Percentiles rank a stretch among this genome's conserved stretches.
Conservation (phyloP, 1,284 basidiomycete genomes). For the Rhodotorula sp. region DNA sequence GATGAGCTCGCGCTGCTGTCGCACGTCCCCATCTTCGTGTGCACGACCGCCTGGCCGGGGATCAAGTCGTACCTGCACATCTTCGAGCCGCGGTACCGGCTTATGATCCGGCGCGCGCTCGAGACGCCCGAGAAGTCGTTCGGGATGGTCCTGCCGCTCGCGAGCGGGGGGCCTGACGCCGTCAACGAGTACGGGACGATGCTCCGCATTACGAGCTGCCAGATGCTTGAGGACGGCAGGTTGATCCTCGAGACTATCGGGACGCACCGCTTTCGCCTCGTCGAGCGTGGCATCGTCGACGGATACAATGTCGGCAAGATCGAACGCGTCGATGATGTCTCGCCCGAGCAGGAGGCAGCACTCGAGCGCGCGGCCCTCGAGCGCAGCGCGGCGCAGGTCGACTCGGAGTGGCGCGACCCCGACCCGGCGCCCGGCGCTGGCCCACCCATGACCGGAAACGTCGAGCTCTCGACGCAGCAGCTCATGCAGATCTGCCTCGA, state of each 20-base stretch:
- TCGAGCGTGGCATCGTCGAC: conserved; percentile 78
- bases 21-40: conserved; percentile 78
- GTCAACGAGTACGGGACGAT: conserved; percentile 81
- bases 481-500: conserved; percentile 73
- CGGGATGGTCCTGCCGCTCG: conserved; percentile 79
- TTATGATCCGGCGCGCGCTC: conserved; percentile 91
- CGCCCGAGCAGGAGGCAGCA: conserved; percentile 57
- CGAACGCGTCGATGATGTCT: conserved; percentile 66
- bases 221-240: conserved; percentile 83
- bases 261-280: conserved; percentile 76
- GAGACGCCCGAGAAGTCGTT: conserved; percentile 72
- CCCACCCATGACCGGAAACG: conserved; percentile 34
- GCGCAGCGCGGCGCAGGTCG: conserved; percentile 5
- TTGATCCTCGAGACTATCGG: conserved; percentile 87
- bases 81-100: conserved; percentile 85
- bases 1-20: conserved; percentile 24
- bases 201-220: conserved; percentile 81
- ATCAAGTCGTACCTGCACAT: conserved; percentile 88
- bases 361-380: conserved; percentile 49
- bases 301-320: conserved; percentile 86
- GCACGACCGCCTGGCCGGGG: conserved; percentile 83
- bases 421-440: neutral
- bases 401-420: conserved; percentile 3
- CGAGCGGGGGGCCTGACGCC: conserved; percentile 52
- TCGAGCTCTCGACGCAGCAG: conserved; percentile 50